Conservation (phyloP, 306 rosid genomes). For the Urtica urens region DNA sequence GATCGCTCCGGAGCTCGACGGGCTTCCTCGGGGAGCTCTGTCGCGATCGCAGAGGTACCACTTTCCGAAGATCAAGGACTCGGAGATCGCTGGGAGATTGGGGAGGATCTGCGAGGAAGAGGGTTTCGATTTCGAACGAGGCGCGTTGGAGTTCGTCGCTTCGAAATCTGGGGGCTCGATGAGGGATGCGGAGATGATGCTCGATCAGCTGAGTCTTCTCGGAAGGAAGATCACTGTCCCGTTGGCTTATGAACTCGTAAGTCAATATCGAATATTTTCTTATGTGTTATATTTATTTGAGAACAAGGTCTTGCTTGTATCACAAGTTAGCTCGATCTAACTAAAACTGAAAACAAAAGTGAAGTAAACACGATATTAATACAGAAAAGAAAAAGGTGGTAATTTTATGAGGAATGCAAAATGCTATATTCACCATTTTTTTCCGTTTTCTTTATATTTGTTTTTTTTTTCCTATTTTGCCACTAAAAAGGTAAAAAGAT, state of each 20-base stretch:
- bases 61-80: conserved; percentile 62
- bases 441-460: too few relatives aligned
- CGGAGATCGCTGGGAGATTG: conserved; percentile 48
- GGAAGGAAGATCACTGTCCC: conserved; percentile 51
- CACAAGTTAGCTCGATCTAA: too few relatives aligned
- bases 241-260: conserved; percentile 65
- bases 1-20: conserved; percentile 64
- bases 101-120: conserved; percentile 48
- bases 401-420: too few relatives aligned
- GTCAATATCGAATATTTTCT: conserved; percentile 13
- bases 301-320: too few relatives aligned
- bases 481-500: too few relatives aligned
- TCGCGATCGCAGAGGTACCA: conserved; percentile 61
- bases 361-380: too few relatives aligned
- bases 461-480: too few relatives aligned
- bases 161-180: conserved; percentile 65
- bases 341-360: too few relatives aligned
- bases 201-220: conserved; percentile 84
- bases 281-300: neutral
- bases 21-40: conserved; percentile 56
- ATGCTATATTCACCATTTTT: too few relatives aligned
- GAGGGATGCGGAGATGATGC: conserved; percentile 90
- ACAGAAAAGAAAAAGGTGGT: too few relatives aligned
- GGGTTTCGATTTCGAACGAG: conserved; percentile 58
- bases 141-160: conserved; percentile 57